phyloP scores from a whole-genome alignment of 1,139 yeast genomes.

The Yamadazyma siamensis region DNA sequence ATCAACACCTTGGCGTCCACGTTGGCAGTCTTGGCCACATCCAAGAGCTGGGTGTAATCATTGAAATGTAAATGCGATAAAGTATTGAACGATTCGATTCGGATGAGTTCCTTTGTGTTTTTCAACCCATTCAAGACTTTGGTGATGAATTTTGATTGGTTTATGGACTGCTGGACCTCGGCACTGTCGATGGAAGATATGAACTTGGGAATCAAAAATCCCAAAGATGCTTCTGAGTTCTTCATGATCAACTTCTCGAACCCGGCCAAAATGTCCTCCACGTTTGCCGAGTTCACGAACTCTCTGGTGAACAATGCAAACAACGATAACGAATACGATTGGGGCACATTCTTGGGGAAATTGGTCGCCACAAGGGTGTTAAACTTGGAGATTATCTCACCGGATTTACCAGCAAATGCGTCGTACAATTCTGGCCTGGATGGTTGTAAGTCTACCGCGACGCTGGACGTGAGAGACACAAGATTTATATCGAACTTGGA shows the following conservation, averaged over 20 bases:
- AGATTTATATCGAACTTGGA: conserved; percentile 11
- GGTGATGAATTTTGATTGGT: conserved; percentile 48
- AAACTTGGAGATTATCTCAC: conserved; percentile 12
- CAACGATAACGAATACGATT: conserved; percentile 8
- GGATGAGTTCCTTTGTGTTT: conserved; percentile 65
- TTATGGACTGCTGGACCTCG: conserved; percentile 13
- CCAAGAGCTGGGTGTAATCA: conserved; percentile 43
- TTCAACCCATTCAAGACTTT: conserved; percentile 66
- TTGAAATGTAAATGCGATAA: conserved; percentile 25
- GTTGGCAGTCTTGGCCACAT: conserved; percentile 57
- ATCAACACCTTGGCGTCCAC: conserved; percentile 59
- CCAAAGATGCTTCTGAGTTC: conserved; percentile 73
- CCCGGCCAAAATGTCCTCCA: conserved; percentile 43
- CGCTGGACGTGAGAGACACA: conserved; percentile 40
- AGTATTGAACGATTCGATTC: conserved; percentile 49
- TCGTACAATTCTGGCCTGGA: conserved; percentile 36
- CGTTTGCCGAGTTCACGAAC: conserved; percentile 29
- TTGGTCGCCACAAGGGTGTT: conserved; percentile 5
- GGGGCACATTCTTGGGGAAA: conserved; percentile 10
- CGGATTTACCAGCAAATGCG: conserved; percentile 17
- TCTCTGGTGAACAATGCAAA: conserved; percentile 9
- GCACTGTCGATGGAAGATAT: conserved; percentile 30
- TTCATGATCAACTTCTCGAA: conserved; percentile 77
- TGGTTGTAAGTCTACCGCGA: conserved; percentile 37
- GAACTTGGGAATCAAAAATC: conserved; percentile 48